Percentiles rank a stretch among this genome's conserved stretches.
Conservation (phyloP, 805 yeast species). For the Metschnikowia dekortorum region DNA sequence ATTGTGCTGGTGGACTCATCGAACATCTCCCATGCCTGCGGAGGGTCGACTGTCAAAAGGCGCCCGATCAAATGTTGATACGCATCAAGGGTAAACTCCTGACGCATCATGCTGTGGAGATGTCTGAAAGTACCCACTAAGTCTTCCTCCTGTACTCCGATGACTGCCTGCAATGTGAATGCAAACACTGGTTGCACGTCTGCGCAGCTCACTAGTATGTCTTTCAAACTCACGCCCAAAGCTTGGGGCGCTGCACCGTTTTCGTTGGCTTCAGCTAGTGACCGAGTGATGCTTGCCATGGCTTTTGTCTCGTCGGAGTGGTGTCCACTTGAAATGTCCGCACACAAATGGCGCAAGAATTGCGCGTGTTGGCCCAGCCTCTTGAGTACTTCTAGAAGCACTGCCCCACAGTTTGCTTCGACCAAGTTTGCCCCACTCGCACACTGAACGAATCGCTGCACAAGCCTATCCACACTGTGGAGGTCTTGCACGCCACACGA, state of each 20-base stretch:
- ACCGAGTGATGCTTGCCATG: neutral
- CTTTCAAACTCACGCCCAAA: neutral
- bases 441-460: neutral
- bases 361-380: neutral
- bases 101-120: neutral
- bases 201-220: neutral
- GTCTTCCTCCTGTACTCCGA: neutral
- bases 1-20: slow-evolving; percentile 23
- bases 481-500: slow-evolving; percentile 5
- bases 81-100: neutral
- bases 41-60: slow-evolving; percentile 19
- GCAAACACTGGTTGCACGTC: neutral
- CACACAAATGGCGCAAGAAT: neutral
- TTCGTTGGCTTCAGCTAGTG: neutral
- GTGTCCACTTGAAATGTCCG: neutral
- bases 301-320: neutral
- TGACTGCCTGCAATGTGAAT: neutral
- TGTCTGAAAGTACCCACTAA: neutral
- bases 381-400: neutral
- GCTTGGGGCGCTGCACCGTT: neutral
- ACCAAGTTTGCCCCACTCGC: neutral
- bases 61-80: slow-evolving; percentile 26
- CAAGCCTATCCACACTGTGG: slow-evolving; percentile 1
- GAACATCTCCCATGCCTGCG: slow-evolving; percentile 26
- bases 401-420: neutral